Base-by-base conservation (phyloP, 2,329 filamentous ascomycete species). In the Colletotrichum costaricense region DNA sequence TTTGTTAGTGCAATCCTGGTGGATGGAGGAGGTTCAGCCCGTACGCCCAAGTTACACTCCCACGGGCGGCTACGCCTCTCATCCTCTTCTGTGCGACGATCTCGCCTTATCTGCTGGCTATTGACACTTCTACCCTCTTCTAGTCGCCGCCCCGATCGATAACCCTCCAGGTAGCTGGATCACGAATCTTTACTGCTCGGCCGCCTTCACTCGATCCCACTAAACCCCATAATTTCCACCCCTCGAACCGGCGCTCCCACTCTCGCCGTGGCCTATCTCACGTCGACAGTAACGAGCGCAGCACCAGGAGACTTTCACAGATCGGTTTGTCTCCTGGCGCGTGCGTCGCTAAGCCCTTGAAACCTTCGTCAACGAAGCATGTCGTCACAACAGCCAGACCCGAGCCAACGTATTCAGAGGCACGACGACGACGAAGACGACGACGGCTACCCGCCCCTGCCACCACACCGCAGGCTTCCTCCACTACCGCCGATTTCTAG, bases 391-490 rank as follows among this genome's bases (percentile, higher is more conserved):
- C 73, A 63, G 73, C 73, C 69, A 64, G 59, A 56, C 30, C 71
- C 73, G 52, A 74, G 67, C 56, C 71, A 70, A 19, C 78, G 78
- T 76, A 77, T 81, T 72, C 76, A 79, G 69, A 78, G 76, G 63
- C 80, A 79, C 69, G 79, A 80, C 76, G 77, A 81, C 30, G 33
- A 35, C 38, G 38, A 42, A 14, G 14, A 42, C 14, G 38, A 19
- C 57, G 79, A 82, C 73, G 62, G 35, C 46, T 81, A 79, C 63
- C 80, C 81, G 38, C 77, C 80, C 42, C 78, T 82, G 49, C 65
- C 69, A 26, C 78, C 81, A 28, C 74, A 76, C 30, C 77, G 79
- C 30, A 75, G 79, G 69, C 75, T 83, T 5, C 80, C 82, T 14
- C 78, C 81, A 30, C 76, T 83, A 26, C 80, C 81, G 24, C 49